These are phyloP conservation scores for Hyaloscypha variabilis DNA, from an alignment of 495 filamentous ascomycete genomes.

Conservation along the genomic window DNA sequence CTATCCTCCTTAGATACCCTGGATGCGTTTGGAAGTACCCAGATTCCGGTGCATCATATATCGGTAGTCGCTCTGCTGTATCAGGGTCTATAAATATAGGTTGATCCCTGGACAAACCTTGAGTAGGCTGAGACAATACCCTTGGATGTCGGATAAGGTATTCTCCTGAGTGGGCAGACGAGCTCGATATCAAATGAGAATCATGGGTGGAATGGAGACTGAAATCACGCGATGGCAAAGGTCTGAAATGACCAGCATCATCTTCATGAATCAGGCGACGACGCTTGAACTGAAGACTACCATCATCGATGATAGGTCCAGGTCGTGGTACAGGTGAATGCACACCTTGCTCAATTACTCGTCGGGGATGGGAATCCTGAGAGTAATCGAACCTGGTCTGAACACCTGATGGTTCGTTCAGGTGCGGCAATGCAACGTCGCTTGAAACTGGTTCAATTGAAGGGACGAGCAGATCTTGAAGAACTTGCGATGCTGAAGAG, in stretches of 20 bases:
- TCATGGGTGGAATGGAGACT: slow-evolving; percentile 22
- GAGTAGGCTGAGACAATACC: slow-evolving; percentile 20
- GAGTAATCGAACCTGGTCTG: slow-evolving; percentile 13
- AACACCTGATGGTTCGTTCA: slow-evolving; percentile 14
- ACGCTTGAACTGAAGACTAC: slow-evolving; percentile 29
- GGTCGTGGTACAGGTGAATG: slow-evolving; percentile 22
- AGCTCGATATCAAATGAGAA: slow-evolving; percentile 31
- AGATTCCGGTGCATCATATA: slow-evolving; percentile 28
- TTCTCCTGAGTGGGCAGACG: slow-evolving; percentile 24
- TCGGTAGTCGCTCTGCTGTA: slow-evolving; percentile 23
- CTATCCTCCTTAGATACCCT: slow-evolving; percentile 18
- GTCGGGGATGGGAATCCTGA: slow-evolving; percentile 27
- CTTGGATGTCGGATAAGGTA: slow-evolving; percentile 21
- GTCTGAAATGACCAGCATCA: slow-evolving; percentile 27
- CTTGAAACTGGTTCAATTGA: slow-evolving; percentile 45
- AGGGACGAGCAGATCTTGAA: slow-evolving; percentile 42
- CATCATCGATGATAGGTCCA: slow-evolving; percentile 30
- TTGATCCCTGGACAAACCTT: slow-evolving; percentile 26
- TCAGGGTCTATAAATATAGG: slow-evolving; percentile 17
- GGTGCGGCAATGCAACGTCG: slow-evolving; percentile 17
- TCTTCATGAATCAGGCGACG: slow-evolving; percentile 31
- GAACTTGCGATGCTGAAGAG: slow-evolving; percentile 30
- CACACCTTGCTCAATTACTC: slow-evolving; percentile 14
- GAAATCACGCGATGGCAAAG: slow-evolving; percentile 25
- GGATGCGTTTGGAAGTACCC: slow-evolving; percentile 15